A percentile compares a stretch with the other conserved stretches of the same genome.
Conservation (phyloP, 805 yeast genomes). For the Metschnikowia aberdeeniae region DNA sequence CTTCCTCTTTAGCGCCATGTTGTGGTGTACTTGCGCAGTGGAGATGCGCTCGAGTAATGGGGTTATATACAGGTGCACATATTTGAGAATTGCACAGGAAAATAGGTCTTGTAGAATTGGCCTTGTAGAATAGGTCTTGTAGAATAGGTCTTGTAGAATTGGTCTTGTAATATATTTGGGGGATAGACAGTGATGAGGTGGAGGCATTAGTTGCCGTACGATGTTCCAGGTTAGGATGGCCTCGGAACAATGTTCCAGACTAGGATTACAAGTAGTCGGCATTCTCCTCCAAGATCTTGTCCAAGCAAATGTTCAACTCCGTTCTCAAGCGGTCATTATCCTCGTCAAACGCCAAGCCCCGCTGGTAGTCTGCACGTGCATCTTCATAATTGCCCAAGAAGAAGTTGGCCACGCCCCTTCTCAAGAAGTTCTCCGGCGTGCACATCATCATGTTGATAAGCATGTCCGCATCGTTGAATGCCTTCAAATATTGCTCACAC, state of each 20-base stretch:
- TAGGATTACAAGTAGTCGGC: constrained; percentile 43
- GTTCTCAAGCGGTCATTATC: constrained; percentile 46
- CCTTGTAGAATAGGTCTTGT: not conserved
- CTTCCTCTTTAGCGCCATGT: no score
- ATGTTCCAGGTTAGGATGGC: no score
- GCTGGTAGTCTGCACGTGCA: constrained; percentile 64
- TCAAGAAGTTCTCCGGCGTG: constrained; percentile 65
- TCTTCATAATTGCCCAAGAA: constrained; percentile 60
- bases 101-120: not conserved
- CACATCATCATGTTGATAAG: constrained; percentile 54
- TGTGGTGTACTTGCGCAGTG: no score
- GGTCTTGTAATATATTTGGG: not conserved
- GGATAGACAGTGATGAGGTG: no score
- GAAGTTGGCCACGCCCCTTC: constrained; percentile 62
- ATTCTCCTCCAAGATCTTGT: constrained; percentile 51
- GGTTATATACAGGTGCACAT: no score
- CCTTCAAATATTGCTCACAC: constrained; percentile 51
- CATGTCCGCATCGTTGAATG: constrained; percentile 67
- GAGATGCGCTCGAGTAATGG: no score
- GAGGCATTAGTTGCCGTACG: no score
- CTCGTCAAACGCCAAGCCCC: constrained; percentile 65
- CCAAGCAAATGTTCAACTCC: constrained; percentile 45
- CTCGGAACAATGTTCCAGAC: no score
- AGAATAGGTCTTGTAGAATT: no score
- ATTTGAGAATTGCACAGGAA: no score